Base-by-base conservation (phyloP, 2,329 filamentous ascomycete species). In the Colletotrichum falcatum region DNA sequence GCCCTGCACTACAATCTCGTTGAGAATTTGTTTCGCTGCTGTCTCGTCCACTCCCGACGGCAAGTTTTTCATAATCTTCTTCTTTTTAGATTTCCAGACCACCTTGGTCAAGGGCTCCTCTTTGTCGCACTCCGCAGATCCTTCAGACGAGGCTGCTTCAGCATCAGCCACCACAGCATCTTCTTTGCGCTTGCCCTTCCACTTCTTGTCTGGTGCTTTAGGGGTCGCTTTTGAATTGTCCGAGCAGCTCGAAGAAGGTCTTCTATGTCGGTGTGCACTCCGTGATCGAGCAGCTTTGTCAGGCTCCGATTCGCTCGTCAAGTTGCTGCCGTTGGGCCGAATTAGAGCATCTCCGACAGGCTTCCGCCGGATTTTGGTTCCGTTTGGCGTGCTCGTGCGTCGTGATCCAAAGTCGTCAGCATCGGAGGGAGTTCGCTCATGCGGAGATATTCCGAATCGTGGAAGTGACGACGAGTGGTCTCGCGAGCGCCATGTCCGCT, bases 1-100 rank as follows among this genome's bases (percentile, higher is more conserved):
- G 8, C 96, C 96, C 73, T 95, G 90, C 18, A 98, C 91, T 3
- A 99, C 92, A 70, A 99, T 97, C 74, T 99, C 96, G 76, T 98
- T 98, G 68, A 98, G 86, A 37, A 99, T 98, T 72, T 98, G 94
- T 76, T 93, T 93, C 0, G 95, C 96, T 4, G 95, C 93, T 33
- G 87, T 84, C 74, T 91, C 88, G 77, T 99, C 96, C 3, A 98
- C 89, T 0, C 94, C 94, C 63, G 90, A 87, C 0, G 95, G 95
- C 1, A 98, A 82, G 66, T 91, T 91, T 77, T 93, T 94, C 77
- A 98, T 83, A 28, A 97, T 84, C 11, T 86, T 80, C 59, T 85
- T 83, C 72, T 93, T 89, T 59, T 87, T 89, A 62, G 84, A 85
- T 73, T 92, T 88, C 87, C 89, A 92, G 12, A 84, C 83, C 26